These are phyloP conservation scores for Solanum lignicaule DNA, from an alignment of 257 asterid genomes.

Conservation along the genomic window DNA sequence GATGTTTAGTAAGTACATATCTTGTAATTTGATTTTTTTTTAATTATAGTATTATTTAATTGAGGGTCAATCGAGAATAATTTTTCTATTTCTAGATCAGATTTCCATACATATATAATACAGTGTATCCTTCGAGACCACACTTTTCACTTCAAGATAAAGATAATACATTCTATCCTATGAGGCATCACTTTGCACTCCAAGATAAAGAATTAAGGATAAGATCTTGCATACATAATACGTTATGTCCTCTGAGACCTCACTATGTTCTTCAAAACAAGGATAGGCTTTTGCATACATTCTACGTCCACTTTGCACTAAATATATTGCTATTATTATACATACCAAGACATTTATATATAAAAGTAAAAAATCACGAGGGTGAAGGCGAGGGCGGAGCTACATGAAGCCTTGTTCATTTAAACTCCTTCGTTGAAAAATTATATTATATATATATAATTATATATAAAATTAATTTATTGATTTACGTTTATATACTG, in stretches of 20 bases:
- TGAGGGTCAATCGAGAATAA: no score
- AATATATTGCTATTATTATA: no score
- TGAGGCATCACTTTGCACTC: not conserved
- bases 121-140: not conserved
- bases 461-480: no score
- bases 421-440: no score
- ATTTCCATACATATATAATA: not conserved
- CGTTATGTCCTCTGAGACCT: not conserved
- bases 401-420: not conserved
- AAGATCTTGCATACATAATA: not conserved
- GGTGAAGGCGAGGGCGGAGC: not conserved
- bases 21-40: not conserved
- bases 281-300: not conserved
- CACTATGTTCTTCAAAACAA: not conserved
- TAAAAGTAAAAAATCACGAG: no score
- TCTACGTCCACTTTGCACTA: not conserved
- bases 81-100: no score
- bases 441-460: no score
- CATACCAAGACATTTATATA: not conserved
- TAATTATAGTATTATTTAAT: not conserved
- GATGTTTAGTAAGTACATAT: not conserved
- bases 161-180: not conserved
- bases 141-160: no score
- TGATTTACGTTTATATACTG: no score
- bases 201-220: not conserved